Conservation (phyloP, 352 stramenopile species). For the Globisporangium yorkense region DNA sequence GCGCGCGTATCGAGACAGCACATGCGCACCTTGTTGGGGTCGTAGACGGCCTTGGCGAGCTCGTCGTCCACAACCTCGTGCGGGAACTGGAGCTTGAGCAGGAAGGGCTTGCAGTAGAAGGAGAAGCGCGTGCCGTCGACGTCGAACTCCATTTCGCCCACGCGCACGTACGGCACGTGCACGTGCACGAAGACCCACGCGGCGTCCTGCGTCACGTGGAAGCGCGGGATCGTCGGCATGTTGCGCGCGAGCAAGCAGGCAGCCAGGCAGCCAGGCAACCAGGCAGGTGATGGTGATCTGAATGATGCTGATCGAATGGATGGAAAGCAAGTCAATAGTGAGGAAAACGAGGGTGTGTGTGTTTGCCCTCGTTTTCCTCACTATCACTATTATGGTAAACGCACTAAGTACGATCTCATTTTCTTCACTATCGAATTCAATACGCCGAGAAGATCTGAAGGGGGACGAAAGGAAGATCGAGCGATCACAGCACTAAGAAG, state of each 20-base stretch:
- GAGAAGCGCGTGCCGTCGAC: slow-evolving; percentile 89
- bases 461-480: background rate
- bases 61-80: slow-evolving; percentile 88
- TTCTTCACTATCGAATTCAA: background rate
- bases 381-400: background rate
- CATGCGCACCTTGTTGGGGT: slow-evolving; percentile 71
- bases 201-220: slow-evolving; percentile 80
- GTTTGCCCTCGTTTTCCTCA: background rate
- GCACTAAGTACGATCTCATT: background rate
- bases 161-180: slow-evolving; percentile 87
- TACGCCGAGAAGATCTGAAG: background rate
- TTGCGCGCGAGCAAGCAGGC: background rate
- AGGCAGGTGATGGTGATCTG: too few relatives aligned
- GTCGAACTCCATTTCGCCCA: slow-evolving; percentile 91
- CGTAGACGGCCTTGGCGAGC: slow-evolving; percentile 85
- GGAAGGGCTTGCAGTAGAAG: slow-evolving; percentile 97
- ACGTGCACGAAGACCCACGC: slow-evolving; percentile 85
- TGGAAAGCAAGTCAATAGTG: background rate
- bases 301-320: background rate
- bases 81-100: slow-evolving; percentile 95
- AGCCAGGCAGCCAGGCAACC: too few relatives aligned
- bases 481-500: background rate
- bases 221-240: slow-evolving; percentile 79
- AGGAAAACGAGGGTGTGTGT: background rate
- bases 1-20: background rate